Evolutionary conservation across 208 protist species (phyloP), one percentile per base, ranked within the genome.

Genomic region (Trypanosoma cruzi): DNA sequence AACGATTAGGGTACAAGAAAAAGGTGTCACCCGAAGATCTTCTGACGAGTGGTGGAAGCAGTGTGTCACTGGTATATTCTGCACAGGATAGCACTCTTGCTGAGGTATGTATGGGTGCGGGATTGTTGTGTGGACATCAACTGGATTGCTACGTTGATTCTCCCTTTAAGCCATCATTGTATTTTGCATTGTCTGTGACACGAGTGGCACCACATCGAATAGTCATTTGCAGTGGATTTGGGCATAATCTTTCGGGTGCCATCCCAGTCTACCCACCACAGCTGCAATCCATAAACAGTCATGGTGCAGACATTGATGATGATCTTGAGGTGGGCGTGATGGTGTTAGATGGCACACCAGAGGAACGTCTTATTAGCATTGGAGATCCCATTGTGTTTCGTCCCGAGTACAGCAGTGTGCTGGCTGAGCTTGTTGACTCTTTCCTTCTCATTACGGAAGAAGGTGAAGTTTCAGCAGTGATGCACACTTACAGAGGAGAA

Each of bases 401-500:
- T 16, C 69, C 69, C 1, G 26, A 28, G 32, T 32, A 26, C 1
- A 62, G 50, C 32, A 50, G 69, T 22, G 26, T 28, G 28, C 44
- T 75, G 32, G 60, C 60, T 14, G 69, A 75, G 28, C 52, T 69
- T 24, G 61, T 75, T 5, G 60, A 75, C 44, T 24, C 18, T 2
- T 64, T 44, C 37, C 31, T 64, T 1, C 40, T 76, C 20, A 49
- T 70, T 22, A 50, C 58, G 26, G 50, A 61, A 6, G 37, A 58
- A 13, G 68, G 67, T n/a, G 48, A 54, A 34, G 48, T 64, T 0
- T 31, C 31, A 32, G 67, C 18, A 3, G 24, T 28, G 4, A 58
- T 72, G 67, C 67, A 22, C 28, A 72, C 67, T 1, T 72, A 72
- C 57, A 52, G 67, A 32, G 67, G 67, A 22, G 58, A 65, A 34